Evolutionary conservation across 108 stramenopile genomes (phyloP).

Genomic region (Parietichytrium sp.): DNA sequence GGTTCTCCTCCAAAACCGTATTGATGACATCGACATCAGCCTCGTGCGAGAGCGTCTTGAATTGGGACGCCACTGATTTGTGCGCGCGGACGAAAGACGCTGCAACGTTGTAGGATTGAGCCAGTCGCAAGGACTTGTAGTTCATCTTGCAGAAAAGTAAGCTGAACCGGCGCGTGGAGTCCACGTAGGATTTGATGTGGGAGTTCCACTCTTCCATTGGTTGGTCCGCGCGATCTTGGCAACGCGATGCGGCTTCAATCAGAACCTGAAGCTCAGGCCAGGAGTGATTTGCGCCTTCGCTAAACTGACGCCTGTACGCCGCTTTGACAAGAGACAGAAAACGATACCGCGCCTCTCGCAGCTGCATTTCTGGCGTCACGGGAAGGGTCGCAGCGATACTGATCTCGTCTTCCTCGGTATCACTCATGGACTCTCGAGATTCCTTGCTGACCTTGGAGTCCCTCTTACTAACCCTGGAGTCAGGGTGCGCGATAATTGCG

Average conservation of each 20-base stretch:
- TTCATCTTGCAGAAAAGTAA: no score
- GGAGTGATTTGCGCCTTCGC: background rate
- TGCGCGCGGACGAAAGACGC: background rate
- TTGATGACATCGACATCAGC: background rate
- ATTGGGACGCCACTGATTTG: no score
- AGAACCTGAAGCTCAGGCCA: background rate
- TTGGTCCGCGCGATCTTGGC: background rate
- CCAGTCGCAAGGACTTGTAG: background rate
- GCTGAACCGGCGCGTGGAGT: no score
- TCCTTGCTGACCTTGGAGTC: no score
- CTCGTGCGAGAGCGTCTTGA: no score
- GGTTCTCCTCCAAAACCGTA: background rate
- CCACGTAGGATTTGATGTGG: no score
- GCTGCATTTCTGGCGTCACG: no score
- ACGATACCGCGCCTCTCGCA: slow-evolving; percentile 2
- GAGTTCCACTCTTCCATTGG: background rate
- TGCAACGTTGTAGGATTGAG: background rate
- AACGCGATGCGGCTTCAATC: slow-evolving; percentile 4
- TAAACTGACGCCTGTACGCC: background rate
- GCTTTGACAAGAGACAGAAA: slow-evolving; percentile 14
- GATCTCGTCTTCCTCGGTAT: no score
- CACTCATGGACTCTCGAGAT: no score
- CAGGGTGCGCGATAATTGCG: no score
- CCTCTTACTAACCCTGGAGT: no score
- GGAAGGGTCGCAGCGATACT: no score